These are phyloP conservation scores for Leccinum solheimii DNA, from an alignment of 1,284 basidiomycete species.

Conservation along the genomic window DNA sequence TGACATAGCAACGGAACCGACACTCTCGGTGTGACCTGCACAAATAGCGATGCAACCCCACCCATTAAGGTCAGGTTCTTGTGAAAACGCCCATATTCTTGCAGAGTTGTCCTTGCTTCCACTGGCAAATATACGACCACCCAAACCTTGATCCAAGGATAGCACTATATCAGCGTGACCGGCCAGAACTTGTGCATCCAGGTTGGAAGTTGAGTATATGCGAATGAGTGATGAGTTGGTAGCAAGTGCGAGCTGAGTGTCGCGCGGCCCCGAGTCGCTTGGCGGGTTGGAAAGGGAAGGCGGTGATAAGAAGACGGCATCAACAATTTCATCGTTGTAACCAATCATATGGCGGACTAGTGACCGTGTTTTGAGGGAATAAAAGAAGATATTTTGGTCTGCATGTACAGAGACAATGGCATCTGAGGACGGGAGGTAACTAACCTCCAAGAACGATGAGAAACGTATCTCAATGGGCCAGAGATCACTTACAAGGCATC, in stretches of 20 bases:
- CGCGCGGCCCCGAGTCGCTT: conserved; percentile 34
- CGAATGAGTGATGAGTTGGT: conserved; percentile 95
- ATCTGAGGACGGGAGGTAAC: conserved; percentile 65
- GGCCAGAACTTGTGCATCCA: conserved; percentile 81
- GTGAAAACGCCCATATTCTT: conserved; percentile 75
- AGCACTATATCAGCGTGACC: conserved; percentile 94
- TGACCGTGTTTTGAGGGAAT: conserved; percentile 65
- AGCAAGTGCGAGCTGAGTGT: conserved; percentile 86
- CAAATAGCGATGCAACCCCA: conserved; percentile 88
- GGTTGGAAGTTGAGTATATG: conserved; percentile 71
- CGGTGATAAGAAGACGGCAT: conserved; percentile 74
- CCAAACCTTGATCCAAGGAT: conserved; percentile 70
- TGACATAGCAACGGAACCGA: conserved; percentile 88
- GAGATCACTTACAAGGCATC: conserved; percentile 61
- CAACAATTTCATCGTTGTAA: conserved; percentile 98
- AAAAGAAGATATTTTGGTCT: conserved; percentile 95
- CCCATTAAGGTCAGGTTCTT: neutral
- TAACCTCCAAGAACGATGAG: conserved; percentile 38
- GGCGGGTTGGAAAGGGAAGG: conserved; percentile 8
- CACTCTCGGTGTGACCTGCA: conserved; percentile 92
- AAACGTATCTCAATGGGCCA: conserved; percentile 9
- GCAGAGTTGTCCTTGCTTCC: conserved; percentile 93
- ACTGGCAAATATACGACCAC: conserved; percentile 77
- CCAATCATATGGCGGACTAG: conserved; percentile 89
- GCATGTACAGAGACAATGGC: conserved; percentile 89